Base-by-base conservation (phyloP, 345 rosid species). In the Psidium friedrichsthalianum region DNA sequence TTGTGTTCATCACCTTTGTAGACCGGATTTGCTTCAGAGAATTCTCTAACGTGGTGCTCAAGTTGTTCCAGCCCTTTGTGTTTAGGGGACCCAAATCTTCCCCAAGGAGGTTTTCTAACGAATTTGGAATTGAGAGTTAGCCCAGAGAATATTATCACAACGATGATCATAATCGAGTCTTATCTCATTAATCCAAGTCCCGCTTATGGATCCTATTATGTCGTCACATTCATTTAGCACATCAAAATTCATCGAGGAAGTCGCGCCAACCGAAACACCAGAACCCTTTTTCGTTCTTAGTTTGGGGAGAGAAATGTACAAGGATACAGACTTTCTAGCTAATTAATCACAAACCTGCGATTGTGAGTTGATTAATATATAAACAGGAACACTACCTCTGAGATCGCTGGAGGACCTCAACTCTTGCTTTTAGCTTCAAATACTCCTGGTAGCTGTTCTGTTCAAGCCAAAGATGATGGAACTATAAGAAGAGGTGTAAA, bases 71-170 rank as follows among this genome's bases (percentile, higher is more conserved):
- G 90, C 86, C 98, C 90, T 91, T 96, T 5, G 94, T 83, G 88
- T 86, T 87, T 25, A 96, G 82, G 8, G 93, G 93, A 44, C 90
- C 95, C 86, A 95, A 85, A 84, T 95, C 98, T 87, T 96, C 98
- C 25, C 98, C 99, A 86, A 95, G 97, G 78, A 96, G 92, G 91
- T 96, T 96, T 96, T 89, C 98, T 96, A 53, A 29, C 42, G 47
- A 59, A 58, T 59, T 59, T 54, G 32, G 18, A 82, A 88, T 87
- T 12, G 84, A 86, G 59, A 6, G 13, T 83, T 54, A 83, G 69
- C 69, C 78, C 78, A 1, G 20, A 32, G 78, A 69, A 20, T 20
- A 32, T 69, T 8, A 69, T 9, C 8, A 69, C 12, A 11, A 21
- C 5, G 24, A 32, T 36, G 78, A 36, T 20, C 36, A 18, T 32